Evolutionary conservation across 495 filamentous ascomycete genomes (phyloP), one percentile per base, ranked within the genome.

Genomic region (Penicillium longicatenatum): DNA sequence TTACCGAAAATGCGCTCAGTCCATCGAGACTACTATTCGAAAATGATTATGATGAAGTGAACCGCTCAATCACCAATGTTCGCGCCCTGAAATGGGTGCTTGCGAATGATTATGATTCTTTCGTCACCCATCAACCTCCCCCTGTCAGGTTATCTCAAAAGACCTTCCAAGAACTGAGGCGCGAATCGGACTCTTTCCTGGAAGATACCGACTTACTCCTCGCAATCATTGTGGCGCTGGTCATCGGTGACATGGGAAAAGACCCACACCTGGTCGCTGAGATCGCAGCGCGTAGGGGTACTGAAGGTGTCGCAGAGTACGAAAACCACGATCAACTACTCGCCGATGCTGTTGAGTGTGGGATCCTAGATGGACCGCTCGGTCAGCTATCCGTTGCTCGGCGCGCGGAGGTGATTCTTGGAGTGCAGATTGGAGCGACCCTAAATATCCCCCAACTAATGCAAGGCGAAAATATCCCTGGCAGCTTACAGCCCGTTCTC

Each of bases 161-260:
- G 2, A 58, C 57, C 14, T 67, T 67, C 35, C 1, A 49, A 4
- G 11, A 19, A 1, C 22, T 67, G 19, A 54, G 41, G 14, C 29
- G 49, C 6, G 52, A 48, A 20, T 31, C 44, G 6, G 11, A 26
- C 8, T 29, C 22, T 7, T n/a, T 21, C 11, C 33, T 55, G 2
- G 14, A 24, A 1, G 39, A 41, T 7, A 39, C 6, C 22, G 43
- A 68, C 21, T 58, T 70, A 24, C 33, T 72, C 41, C 66, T 64
- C 24, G 63, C 67, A 0, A 52, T 77, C 24, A 61, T 76, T 19
- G 65, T 68, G 29, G 68, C 70, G 6, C 63, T 72, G 17, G 60
- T 69, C 2, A 62, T 76, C n/a, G 73, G 75, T 21, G 72, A 77
- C 57, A 55, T 77, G n/a, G 75, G 75, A 9, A 77, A 77, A 50